phyloP scores from a whole-genome alignment of 2,329 filamentous ascomycete genomes.

The Ophiostoma himal-ulmi region DNA sequence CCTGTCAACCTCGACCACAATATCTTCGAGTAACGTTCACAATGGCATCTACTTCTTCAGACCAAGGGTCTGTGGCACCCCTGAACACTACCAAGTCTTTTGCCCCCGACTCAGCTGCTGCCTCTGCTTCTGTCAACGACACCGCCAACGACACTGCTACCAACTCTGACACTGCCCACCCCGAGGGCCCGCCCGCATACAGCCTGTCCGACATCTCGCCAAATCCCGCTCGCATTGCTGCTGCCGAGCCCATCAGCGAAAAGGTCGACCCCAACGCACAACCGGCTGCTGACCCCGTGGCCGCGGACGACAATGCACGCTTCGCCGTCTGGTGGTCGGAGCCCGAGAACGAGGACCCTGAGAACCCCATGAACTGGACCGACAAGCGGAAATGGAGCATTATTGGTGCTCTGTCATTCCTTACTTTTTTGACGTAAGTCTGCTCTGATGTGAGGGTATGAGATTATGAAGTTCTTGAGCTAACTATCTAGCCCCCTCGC shows the following conservation, averaged over 20 bases:
- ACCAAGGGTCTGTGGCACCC: not conserved
- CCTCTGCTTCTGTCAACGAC: not conserved
- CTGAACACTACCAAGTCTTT: not conserved
- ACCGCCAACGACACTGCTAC: not conserved
- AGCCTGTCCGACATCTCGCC: not conserved
- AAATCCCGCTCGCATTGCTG: not conserved
- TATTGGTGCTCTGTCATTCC: conserved; percentile 48
- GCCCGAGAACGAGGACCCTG: conserved; percentile 42
- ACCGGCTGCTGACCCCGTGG: not conserved
- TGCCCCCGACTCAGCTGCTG: not conserved
- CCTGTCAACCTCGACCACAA: not conserved
- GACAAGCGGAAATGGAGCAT: conserved; percentile 52
- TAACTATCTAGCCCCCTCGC: conserved; percentile 39
- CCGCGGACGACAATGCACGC: not conserved
- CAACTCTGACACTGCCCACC: not conserved
- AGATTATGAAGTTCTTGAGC: no score
- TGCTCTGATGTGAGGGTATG: no score
- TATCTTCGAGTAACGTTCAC: not conserved
- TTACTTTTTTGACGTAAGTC: conserved; percentile 52
- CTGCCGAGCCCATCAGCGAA: not conserved
- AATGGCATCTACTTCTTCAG: not conserved
- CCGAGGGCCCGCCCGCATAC: not conserved
- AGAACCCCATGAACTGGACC: conserved; percentile 53
- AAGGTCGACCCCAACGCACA: not conserved
- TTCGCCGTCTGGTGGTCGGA: conserved; percentile 43